Base-by-base conservation (phyloP, 73 alveolate species). In the Urostyla sp. region DNA sequence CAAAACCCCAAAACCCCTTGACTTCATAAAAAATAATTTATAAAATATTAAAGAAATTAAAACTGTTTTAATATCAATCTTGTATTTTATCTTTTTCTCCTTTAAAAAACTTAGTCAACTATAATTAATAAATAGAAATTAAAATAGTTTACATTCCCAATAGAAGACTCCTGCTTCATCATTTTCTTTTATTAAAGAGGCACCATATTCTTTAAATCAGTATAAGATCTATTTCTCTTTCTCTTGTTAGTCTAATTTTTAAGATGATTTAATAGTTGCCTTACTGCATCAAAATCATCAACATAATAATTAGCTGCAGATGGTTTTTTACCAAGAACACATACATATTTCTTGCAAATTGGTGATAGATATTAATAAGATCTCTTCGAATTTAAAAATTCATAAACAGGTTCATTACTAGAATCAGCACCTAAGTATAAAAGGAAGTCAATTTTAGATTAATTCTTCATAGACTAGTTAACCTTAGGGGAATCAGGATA, bases 271-370 rank as follows among this genome's bases (percentile, higher is more conserved):
- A 69, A 23, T 31, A 69, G 18, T 7, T 37, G 7, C 44, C 49
- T 69, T 6, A 69, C 83, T 49, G 44, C 83, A 1, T 69, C 83
- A 24, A 49, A 52, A 15, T 69, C 83, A 28, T 80, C 84, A n/a
- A 67, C 34, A 51, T 32, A 80, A 60, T 30, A 69, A 26, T 49
- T 44, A 23, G 90, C 90, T n/a, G 51, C 20, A 7, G 90, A 32
- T 23, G 90, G 90, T 31, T 80, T 80, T 55, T 80, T 80, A 0
- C 90, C 90, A 11, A 80, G 43, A 46, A 84, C 51, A 26, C 90
- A 60, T n/a, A 60, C 20, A 56, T 34, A 58, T 30, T 27, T 58
- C 21, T n/a, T 24, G 18, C 54, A 10, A 58, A 8, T 58, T 46
- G 24, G 18, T 23, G 21, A 61, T 44, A 27, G 49, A 46, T 31